Base-by-base conservation (phyloP, 441 rosid genomes). In the Manihot esculenta region DNA sequence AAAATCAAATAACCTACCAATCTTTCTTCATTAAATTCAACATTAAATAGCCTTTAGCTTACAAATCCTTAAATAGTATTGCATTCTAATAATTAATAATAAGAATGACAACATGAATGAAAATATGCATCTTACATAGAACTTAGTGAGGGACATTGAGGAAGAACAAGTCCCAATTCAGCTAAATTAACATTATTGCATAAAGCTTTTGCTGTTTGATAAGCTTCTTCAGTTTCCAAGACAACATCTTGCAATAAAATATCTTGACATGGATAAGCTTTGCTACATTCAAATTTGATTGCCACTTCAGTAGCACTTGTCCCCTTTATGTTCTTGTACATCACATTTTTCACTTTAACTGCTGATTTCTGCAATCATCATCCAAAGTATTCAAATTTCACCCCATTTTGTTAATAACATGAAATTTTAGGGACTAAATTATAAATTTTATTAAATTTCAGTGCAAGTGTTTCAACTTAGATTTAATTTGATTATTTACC, bases 261-360 rank as follows among this genome's bases (percentile, higher is more conserved):
- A 10, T 84, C 87, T 66, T 81, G 59, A 64, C 97, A 91, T 15
- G 96, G 94, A 76, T 80, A 50, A 27, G 14, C 77, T 55, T 81
- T 67, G 60, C 96, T 91, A 79, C 98, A 91, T 33, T 87, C 76
- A 45, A 93, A 81, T 2, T 62, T 79, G 62, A 91, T 78, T 0
- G 94, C 96, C 74, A 83, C 87, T 5, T 85, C 74, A 0, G 96
- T 85, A 23, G 91, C 83, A 60, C 93, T 89, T 0, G 91, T 88
- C 66, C 97, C 97, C 20, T 66, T 72, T 26, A 93, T 87, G 81
- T 93, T 88, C 74, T 72, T 62, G 82, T 89, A 93, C 79, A 84
- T 68, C 57, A 91, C 96, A 64, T 86, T 79, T 71, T 74, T 79
- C 81, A 93, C 86, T 74, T 86, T 79, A 3, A 93, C 88, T 4